Evolutionary conservation across 441 rosid genomes (phyloP).

Genomic region (Pelargonium myrrhifolium): DNA sequence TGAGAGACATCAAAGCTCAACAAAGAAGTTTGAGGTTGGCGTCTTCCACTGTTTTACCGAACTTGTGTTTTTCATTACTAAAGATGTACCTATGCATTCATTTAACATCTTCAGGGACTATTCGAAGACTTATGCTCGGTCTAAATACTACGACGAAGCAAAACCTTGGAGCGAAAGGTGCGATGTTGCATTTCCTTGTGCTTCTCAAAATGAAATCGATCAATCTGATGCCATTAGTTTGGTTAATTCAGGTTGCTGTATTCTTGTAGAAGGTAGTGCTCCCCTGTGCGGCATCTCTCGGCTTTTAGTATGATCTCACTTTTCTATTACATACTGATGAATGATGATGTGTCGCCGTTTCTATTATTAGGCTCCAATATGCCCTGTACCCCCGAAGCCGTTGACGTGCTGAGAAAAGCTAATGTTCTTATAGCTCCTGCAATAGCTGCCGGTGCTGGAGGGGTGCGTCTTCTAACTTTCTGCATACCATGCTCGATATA

Average conservation of each 20-base stretch:
- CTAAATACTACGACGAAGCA: conserved; percentile 91
- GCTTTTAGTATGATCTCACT: conserved; percentile 12
- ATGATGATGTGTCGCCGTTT: not conserved
- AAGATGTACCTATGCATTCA: conserved; percentile 10
- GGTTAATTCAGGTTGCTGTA: conserved; percentile 79
- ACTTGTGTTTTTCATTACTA: not conserved
- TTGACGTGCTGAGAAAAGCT: conserved; percentile 77
- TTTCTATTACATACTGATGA: not conserved
- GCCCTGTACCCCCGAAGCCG: conserved; percentile 96
- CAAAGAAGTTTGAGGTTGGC: conserved; percentile 87
- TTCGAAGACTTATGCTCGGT: conserved; percentile 90
- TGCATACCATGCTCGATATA: not conserved
- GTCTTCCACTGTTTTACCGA: conserved; percentile 5
- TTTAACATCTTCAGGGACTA: conserved; percentile 67
- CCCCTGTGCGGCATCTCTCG: conserved; percentile 12
- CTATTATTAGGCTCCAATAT: conserved; percentile 67
- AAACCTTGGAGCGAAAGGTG: conserved; percentile 96
- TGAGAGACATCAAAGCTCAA: conserved; percentile 92
- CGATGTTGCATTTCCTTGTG: conserved; percentile 94
- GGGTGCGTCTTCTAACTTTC: conserved; percentile 43
- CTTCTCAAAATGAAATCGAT: conserved; percentile 87
- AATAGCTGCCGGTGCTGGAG: conserved; percentile 99
- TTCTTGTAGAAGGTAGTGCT: conserved; percentile 80
- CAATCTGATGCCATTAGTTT: conserved; percentile 88
- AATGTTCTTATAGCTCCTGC: conserved; percentile 93